These are phyloP conservation scores for Fusarium sp. DNA, from an alignment of 2,329 filamentous ascomycete genomes.

Conservation along the genomic window DNA sequence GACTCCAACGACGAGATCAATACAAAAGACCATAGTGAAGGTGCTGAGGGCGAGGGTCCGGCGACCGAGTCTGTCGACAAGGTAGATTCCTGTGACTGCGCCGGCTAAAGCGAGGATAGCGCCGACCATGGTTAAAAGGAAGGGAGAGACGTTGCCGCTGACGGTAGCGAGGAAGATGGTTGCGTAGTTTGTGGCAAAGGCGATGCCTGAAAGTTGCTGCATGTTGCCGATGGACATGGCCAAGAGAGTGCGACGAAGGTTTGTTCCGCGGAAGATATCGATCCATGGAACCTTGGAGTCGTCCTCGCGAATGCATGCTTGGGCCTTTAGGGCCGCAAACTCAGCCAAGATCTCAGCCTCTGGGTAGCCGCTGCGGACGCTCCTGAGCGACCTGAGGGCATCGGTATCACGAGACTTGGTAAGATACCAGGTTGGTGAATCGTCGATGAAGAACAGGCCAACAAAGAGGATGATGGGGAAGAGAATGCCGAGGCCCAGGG, in stretches of 20 bases:
- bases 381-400: not conserved
- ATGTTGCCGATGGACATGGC: not conserved
- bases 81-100: not conserved
- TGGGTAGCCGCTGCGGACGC: not conserved
- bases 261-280: not conserved
- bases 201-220: slow-evolving; percentile 1
- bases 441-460: not conserved
- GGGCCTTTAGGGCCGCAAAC: not conserved
- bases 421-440: not conserved
- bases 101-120: not conserved
- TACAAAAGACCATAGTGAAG: not conserved
- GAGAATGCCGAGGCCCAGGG: not conserved
- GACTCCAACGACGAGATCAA: not conserved
- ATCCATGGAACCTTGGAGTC: not conserved
- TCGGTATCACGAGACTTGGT: slow-evolving; percentile 1
- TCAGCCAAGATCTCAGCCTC: not conserved
- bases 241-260: not conserved
- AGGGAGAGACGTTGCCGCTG: not conserved
- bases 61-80: not conserved
- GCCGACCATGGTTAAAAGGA: not conserved
- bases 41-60: not conserved
- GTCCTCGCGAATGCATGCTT: not conserved
- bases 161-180: not conserved
- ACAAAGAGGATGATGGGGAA: not conserved
- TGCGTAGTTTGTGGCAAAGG: not conserved